Base-by-base conservation (phyloP, 129 eudicot genomes). In the Flaveria linearis region DNA sequence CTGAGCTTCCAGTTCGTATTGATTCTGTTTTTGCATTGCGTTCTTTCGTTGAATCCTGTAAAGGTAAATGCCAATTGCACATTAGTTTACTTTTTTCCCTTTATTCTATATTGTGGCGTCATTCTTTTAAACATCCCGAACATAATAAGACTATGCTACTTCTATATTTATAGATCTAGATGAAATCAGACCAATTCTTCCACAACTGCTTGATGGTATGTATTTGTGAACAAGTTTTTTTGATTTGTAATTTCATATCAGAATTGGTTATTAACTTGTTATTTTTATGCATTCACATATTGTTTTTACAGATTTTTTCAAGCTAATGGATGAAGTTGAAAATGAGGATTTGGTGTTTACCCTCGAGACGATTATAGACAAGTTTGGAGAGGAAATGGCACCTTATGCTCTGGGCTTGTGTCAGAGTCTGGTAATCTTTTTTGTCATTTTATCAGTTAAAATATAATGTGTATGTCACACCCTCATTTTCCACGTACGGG, bases 161-260 rank as follows among this genome's bases (percentile, higher is more conserved):
- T 67, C 12, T 69, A 9, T 64, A 50, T 63, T 15, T 72, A 68
- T 78, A 79, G 98, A 94, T 84, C 63, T 91, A 87, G 71, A 76
- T 41, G 98, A 94, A 79, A 91, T 94, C 66, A 91, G 98, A 30
- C 98, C 98, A 45, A 91, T 94, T 74, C 98, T 94, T 86, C 98
- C 98, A 30, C 98, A 91, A 56, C 78, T 94, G 51, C 98, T 94
- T 67, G 97, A 91, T 84, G 97, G 97, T 94, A 87, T 58, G 47
- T 60, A 26, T n/a, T 33, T 55, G 33, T n/a, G 16, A 53, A 55
- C 43, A 49, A 63, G 25, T 77, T 46, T 57, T 78, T n/a, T n/a
- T n/a, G n/a, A n/a, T n/a, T n/a, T n/a, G n/a, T n/a, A n/a, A n/a
- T n/a, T n/a, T n/a, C n/a, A n/a, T n/a, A n/a, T n/a, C n/a, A n/a